Evolutionary conservation across 192 early-diverging fungal species (phyloP).

Genomic region (Gigaspora rosea): DNA sequence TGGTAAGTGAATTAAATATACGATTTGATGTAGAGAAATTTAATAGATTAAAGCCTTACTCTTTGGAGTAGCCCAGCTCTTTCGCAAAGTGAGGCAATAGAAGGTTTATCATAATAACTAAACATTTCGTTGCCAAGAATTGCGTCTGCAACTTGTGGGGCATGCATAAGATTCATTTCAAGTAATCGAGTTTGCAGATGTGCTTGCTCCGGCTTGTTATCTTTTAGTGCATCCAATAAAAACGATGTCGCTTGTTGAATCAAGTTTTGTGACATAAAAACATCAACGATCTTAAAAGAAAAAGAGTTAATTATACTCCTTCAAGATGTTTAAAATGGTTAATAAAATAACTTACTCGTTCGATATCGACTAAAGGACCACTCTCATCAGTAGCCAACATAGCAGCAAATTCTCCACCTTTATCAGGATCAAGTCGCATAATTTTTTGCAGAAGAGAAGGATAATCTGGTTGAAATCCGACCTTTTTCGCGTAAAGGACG

Average conservation of each 20-base stretch:
- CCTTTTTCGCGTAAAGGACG: conserved; percentile 91
- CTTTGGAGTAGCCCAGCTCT: conserved; percentile 97
- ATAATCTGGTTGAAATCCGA: conserved; percentile 93
- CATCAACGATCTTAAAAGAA: conserved; percentile 76
- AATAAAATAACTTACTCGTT: conserved; percentile 49
- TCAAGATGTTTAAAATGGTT: not conserved
- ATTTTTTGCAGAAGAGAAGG: conserved; percentile 86
- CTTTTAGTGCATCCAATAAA: conserved; percentile 94
- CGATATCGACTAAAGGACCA: conserved; percentile 81
- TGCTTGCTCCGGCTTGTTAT: conserved; percentile 87
- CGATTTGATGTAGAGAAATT: not conserved
- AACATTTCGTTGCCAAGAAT: conserved; percentile 97
- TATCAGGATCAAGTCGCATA: conserved; percentile 88
- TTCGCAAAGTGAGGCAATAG: conserved; percentile 92
- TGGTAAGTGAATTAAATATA: not conserved
- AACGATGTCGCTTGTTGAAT: conserved; percentile 97
- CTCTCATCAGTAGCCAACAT: conserved; percentile 81
- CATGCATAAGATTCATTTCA: conserved; percentile 97
- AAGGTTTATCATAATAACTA: conserved; percentile 90
- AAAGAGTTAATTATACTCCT: not conserved
- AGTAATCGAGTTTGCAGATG: conserved; percentile 92
- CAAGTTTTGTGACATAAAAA: conserved; percentile 89
- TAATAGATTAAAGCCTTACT: conserved; percentile 39
- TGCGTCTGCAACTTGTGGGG: conserved; percentile 98
- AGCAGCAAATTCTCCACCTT: conserved; percentile 91